Base-by-base conservation (phyloP, 176 grass and related monocot genomes). In the Tuctoria greenei region DNA sequence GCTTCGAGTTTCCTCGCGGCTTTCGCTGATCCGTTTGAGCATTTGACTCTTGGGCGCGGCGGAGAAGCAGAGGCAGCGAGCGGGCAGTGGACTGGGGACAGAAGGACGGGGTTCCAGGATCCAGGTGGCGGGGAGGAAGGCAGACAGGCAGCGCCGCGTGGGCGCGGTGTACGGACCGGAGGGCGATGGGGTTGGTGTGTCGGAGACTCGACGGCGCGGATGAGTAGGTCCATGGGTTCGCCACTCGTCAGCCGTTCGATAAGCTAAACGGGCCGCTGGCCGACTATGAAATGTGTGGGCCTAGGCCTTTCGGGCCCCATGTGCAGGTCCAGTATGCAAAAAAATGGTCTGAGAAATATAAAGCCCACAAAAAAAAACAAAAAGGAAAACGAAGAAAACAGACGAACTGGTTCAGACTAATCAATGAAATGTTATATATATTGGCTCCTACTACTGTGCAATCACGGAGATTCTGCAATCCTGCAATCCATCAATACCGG, bases 11-110 rank as follows among this genome's bases (percentile, higher is more conserved):
- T 0, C 47, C 34, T 67, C 9, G 50, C 16, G 18, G 43, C 64
- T 35, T 17, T n/a, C 27, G 73, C 15, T 76, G 73, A 64, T 76
- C 73, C 59, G 41, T 64, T 76, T 1, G 73, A 76, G 59, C 5
- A 18, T 51, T 73, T 64, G 38, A 73, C 50, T 6, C 52, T 36
- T 14, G 41, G 64, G 8, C 69, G 23, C 63, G 81, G 72, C 54
- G 71, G 71, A 68, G 72, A 75, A 60, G 34, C 51, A 68, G 62
- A 68, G 50, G 69, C 46, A 26, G n/a, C 21, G 43, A 39, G 38
- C 8, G 13, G 18, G 39, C 24, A 47, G 74, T 8, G 74, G 20
- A 34, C 58, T 8, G 38, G 57, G 60, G 73, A 21, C 15, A 14
- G 40, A 0, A 8, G 18, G 4, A 1, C 2, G 47, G 20, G 5